These are phyloP conservation scores for Xylariaceae sp. DNA, from an alignment of 2,329 filamentous ascomycete species.

Conservation along the genomic window DNA sequence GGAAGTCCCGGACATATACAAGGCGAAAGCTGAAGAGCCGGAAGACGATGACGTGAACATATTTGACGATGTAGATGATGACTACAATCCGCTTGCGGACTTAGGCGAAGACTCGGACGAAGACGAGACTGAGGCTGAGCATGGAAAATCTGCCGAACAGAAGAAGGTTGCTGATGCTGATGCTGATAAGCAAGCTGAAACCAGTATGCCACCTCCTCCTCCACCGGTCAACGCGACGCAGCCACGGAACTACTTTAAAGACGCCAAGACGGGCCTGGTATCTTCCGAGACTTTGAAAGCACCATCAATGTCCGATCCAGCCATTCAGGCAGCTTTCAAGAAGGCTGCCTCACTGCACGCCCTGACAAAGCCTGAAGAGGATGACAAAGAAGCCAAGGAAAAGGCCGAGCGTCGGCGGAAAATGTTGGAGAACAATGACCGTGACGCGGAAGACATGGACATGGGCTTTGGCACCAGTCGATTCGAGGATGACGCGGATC, in stretches of 20 bases:
- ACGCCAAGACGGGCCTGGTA: constrained; percentile 49
- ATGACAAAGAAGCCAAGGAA: constrained; percentile 44
- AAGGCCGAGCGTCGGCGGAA: constrained; percentile 65
- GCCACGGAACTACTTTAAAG: constrained; percentile 59
- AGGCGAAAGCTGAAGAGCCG: constrained; percentile 42
- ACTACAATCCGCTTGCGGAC: constrained; percentile 62
- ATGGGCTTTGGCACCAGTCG: constrained; percentile 88
- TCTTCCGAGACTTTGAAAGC: constrained; percentile 47
- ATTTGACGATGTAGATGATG: constrained; percentile 60
- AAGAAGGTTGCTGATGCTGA: constrained; percentile 22
- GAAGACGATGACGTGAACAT: constrained; percentile 58
- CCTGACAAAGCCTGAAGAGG: constrained; percentile 37
- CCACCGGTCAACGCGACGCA: constrained; percentile 34
- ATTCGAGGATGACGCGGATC: constrained; percentile 82
- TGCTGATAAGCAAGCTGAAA: constrained; percentile 13
- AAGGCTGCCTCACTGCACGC: constrained; percentile 67
- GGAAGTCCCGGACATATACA: constrained; percentile 59
- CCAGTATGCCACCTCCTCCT: constrained; percentile 44
- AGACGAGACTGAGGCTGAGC: constrained; percentile 35
- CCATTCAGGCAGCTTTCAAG: constrained; percentile 77
- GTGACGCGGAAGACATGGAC: constrained; percentile 87
- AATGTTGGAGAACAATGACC: constrained; percentile 67
- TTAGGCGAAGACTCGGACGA: constrained; percentile 42
- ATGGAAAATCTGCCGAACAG: constrained; percentile 23
- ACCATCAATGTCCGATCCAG: constrained; percentile 64